phyloP scores from a whole-genome alignment of 192 early-diverging fungal species.

The Spinellus fusiger region DNA sequence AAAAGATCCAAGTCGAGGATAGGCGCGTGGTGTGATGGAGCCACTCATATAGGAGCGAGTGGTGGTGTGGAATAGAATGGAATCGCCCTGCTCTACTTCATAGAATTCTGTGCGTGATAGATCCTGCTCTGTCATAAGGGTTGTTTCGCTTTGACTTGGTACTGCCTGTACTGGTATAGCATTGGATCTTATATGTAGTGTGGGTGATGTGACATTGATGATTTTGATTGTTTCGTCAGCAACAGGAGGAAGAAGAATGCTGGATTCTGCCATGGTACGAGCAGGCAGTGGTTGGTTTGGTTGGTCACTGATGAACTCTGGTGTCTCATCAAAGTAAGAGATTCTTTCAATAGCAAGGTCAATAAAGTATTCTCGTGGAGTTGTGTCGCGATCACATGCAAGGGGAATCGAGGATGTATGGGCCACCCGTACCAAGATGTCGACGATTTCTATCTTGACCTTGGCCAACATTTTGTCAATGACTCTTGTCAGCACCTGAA shows the following conservation, averaged over 20 bases:
- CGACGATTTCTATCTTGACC: slow-evolving; percentile 62
- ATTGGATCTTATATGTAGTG: slow-evolving; percentile 39
- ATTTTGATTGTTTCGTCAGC: slow-evolving; percentile 44
- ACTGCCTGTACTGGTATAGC: not conserved
- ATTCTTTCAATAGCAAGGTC: slow-evolving; percentile 46
- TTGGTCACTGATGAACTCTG: slow-evolving; percentile 37
- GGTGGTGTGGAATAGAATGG: not conserved
- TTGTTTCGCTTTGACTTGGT: slow-evolving; percentile 10
- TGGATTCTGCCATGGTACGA: slow-evolving; percentile 15
- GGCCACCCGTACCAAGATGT: slow-evolving; percentile 43
- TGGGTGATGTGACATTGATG: slow-evolving; percentile 42
- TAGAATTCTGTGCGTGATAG: slow-evolving; percentile 39
- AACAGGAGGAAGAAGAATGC: slow-evolving; percentile 30
- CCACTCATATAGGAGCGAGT: slow-evolving; percentile 15
- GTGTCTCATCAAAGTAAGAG: slow-evolving; percentile 54
- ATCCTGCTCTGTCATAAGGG: not conserved
- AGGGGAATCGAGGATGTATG: slow-evolving; percentile 38
- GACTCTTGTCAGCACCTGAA: slow-evolving; percentile 71
- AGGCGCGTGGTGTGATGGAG: slow-evolving; percentile 12
- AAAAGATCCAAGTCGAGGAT: not conserved
- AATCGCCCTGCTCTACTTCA: slow-evolving; percentile 23
- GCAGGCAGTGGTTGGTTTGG: not conserved
- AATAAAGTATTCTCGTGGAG: slow-evolving; percentile 40
- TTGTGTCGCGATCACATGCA: slow-evolving; percentile 5
- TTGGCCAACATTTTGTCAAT: slow-evolving; percentile 83